A percentile compares a stretch with the other conserved stretches of the same genome.
Conservation (phyloP, 2,329 filamentous ascomycete species). For the Venturia asperata region DNA sequence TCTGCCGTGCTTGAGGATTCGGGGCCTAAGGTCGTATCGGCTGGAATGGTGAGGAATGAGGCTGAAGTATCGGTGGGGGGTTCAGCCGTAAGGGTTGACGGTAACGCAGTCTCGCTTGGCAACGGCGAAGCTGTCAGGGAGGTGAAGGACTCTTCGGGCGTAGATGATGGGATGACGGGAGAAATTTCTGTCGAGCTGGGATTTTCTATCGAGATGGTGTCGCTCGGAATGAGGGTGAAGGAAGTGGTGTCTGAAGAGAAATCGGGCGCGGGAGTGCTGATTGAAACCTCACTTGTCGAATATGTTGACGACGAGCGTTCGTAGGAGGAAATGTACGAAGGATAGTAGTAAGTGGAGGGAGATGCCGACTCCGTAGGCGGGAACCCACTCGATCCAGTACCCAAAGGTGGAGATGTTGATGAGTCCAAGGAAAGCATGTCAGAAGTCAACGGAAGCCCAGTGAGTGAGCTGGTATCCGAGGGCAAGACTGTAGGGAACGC, state of each 20-base stretch:
- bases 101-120: no score
- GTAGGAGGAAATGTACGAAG: background rate
- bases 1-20: background rate
- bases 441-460: background rate
- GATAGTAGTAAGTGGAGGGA: conserved; percentile 4
- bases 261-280: no score
- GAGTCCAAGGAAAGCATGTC: background rate
- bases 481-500: background rate
- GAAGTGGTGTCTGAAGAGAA: background rate
- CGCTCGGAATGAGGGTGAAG: background rate
- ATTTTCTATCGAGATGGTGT: background rate
- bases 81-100: background rate
- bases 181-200: background rate
- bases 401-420: background rate
- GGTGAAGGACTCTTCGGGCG: background rate
- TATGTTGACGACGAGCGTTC: background rate
- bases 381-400: background rate
- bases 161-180: background rate
- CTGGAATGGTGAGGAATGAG: background rate
- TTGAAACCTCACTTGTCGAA: background rate
- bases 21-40: background rate
- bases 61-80: background rate
- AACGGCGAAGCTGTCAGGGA: no score
- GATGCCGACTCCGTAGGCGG: background rate
- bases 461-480: background rate